phyloP scores from a whole-genome alignment of 2,329 filamentous ascomycete species.

The Stagonosporopsis tanaceti region DNA sequence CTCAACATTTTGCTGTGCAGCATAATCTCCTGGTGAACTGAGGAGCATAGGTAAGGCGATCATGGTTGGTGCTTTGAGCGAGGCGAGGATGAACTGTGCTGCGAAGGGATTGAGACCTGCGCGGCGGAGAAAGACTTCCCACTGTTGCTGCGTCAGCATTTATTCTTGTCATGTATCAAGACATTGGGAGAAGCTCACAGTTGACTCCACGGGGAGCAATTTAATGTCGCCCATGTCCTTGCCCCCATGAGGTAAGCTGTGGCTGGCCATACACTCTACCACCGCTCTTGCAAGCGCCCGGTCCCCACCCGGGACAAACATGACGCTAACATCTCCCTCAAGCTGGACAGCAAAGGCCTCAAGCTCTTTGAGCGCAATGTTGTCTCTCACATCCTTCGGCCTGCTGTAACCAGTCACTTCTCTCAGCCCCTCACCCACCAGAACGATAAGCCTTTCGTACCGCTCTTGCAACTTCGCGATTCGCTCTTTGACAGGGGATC shows the following conservation, averaged over 20 bases:
- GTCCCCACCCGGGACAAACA: conserved; percentile 55
- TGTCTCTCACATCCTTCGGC: conserved; percentile 52
- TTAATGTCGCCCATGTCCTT: conserved; percentile 41
- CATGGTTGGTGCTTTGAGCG: conserved; percentile 34
- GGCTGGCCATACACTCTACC: conserved; percentile 40
- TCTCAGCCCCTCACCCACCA: conserved; percentile 63
- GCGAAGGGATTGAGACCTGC: conserved; percentile 76
- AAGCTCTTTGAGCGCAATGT: conserved; percentile 58
- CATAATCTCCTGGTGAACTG: conserved; percentile 6
- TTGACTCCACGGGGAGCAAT: conserved; percentile 66
- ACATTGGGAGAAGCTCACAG: conserved; percentile 32
- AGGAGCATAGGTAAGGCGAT: conserved; percentile 15
- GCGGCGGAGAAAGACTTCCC: conserved; percentile 72
- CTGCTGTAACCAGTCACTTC: conserved; percentile 32
- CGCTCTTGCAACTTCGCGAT: conserved; percentile 62
- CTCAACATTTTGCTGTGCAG: neutral
- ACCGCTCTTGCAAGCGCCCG: conserved; percentile 46
- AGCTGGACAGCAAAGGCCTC: conserved; percentile 57
- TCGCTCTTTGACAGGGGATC: conserved; percentile 59
- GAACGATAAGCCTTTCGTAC: conserved; percentile 73
- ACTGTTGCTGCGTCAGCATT: conserved; percentile 40
- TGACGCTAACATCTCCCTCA: conserved; percentile 48
- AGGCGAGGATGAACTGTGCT: conserved; percentile 68
- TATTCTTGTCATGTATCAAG: conserved; percentile 6
- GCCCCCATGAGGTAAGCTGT: conserved; percentile 43